These are phyloP conservation scores for Ensete glaucum DNA, from an alignment of 176 grass and related monocot genomes.

Conservation along the genomic window DNA sequence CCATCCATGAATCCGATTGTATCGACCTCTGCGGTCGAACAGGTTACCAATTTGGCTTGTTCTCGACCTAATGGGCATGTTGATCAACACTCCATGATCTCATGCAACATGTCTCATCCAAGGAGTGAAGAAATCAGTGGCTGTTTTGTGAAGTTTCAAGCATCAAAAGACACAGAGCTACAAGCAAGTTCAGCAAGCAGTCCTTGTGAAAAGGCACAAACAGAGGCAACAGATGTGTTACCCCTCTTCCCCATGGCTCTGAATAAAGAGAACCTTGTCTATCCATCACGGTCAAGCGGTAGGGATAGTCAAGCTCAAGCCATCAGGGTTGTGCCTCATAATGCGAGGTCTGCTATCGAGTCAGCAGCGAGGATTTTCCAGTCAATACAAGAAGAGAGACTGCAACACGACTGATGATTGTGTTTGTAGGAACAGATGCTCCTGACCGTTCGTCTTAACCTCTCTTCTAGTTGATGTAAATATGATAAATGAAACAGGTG, in stretches of 20 bases:
- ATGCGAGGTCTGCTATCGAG: constrained; percentile 46
- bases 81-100: constrained; percentile 43
- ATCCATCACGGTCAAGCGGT: constrained; percentile 25
- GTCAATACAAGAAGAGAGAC: constrained; percentile 77
- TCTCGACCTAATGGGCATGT: constrained; percentile 28
- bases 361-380: constrained; percentile 71
- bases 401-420: constrained; percentile 32
- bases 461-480: no score
- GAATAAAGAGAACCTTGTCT: constrained; percentile 8
- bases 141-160: constrained; percentile 34
- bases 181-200: constrained; percentile 71
- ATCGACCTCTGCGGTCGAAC: constrained; percentile 43
- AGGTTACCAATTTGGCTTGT: constrained; percentile 31
- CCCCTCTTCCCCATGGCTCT: constrained; percentile 22
- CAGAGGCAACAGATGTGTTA: constrained; percentile 27
- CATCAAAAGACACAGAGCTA: constrained; percentile 60
- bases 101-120: constrained; percentile 44
- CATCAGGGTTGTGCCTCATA: constrained; percentile 87
- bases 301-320: constrained; percentile 31
- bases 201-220: constrained; percentile 36
- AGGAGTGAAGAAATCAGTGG: constrained; percentile 42
- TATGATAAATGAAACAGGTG: no score
- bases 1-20: constrained; percentile 40
- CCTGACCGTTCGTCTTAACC: no score
- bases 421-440: no score